phyloP scores from a whole-genome alignment of 2,329 filamentous ascomycete species.

The Alternaria atra region DNA sequence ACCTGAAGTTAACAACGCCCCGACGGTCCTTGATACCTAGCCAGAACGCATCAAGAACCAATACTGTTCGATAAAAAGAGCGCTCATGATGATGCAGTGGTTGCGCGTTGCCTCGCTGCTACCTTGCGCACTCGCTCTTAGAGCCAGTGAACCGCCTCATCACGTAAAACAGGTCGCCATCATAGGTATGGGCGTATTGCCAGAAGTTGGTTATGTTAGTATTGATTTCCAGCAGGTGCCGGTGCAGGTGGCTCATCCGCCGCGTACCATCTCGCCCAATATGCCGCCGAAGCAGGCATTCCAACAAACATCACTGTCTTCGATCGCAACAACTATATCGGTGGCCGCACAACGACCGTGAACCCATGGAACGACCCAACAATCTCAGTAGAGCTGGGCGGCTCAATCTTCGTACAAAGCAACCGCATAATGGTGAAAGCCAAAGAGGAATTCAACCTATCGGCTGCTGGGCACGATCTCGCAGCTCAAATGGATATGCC shows the following conservation, averaged over 20 bases:
- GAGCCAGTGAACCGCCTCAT: conserved; percentile 18
- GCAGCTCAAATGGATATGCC: conserved; percentile 32
- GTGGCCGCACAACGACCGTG: conserved; percentile 87
- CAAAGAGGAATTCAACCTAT: conserved; percentile 74
- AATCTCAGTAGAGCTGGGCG: conserved; percentile 83
- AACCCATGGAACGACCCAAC: conserved; percentile 73
- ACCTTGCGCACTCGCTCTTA: conserved; percentile 30
- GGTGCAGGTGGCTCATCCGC: conserved; percentile 88
- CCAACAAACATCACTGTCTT: conserved; percentile 85
- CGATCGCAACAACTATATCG: conserved; percentile 79
- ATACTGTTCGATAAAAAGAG: not conserved
- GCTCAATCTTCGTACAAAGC: conserved; percentile 86
- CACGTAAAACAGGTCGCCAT: conserved; percentile 48
- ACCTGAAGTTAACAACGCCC: conserved; percentile 11
- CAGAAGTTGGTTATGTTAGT: not conserved
- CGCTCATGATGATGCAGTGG: conserved; percentile 23
- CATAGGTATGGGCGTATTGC: conserved; percentile 39
- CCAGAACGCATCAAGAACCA: not conserved
- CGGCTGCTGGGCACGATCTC: conserved; percentile 53
- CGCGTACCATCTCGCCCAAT: conserved; percentile 82
- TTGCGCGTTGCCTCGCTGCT: conserved; percentile 25
- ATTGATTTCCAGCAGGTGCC: conserved; percentile 68
- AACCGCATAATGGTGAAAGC: conserved; percentile 85
- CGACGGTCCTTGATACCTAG: not conserved
- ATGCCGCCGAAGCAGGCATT: conserved; percentile 68